Conservation (phyloP, 768 basidiomycete species). For the Heimioporus sp. region DNA sequence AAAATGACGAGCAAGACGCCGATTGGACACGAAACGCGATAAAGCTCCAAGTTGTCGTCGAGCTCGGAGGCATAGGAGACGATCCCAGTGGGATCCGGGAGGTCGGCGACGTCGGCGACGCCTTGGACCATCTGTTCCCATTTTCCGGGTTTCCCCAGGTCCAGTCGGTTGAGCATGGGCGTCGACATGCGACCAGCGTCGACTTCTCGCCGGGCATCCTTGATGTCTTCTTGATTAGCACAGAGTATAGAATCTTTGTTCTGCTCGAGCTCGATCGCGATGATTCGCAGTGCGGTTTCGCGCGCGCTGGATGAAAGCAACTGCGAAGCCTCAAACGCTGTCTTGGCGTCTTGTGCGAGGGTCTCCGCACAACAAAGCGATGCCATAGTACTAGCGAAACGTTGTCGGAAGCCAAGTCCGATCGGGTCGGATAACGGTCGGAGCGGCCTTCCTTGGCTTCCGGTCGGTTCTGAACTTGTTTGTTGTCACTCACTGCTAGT, state of each 20-base stretch:
- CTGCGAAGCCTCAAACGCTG: constrained; percentile 86
- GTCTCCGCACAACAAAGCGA: constrained; percentile 35
- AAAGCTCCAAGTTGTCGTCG: constrained; percentile 83
- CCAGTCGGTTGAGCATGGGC: constrained; percentile 82
- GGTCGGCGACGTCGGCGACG: constrained; percentile 77
- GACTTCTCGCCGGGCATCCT: constrained; percentile 78
- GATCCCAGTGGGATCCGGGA: constrained; percentile 84
- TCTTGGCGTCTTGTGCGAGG: constrained; percentile 78
- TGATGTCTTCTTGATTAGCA: constrained; percentile 81
- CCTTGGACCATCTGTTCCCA: constrained; percentile 95
- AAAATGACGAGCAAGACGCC: constrained; percentile 96
- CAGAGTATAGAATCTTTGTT: constrained; percentile 67
- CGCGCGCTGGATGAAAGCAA: constrained; percentile 68
- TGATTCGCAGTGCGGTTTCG: constrained; percentile 65
- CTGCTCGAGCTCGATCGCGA: constrained; percentile 62
- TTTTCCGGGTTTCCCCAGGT: constrained; percentile 77
- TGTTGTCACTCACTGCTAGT: no score
- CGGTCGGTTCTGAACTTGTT: no score
- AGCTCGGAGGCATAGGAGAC: constrained; percentile 89
- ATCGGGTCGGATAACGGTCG: no score
- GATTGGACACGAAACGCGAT: constrained; percentile 94
- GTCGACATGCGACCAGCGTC: constrained; percentile 80
- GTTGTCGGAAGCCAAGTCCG: no score
- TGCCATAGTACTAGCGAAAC: constrained; percentile 10
- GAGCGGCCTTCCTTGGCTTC: no score